Conservation (phyloP, 2,329 filamentous ascomycete species). For the Herpotrichia juniperi region DNA sequence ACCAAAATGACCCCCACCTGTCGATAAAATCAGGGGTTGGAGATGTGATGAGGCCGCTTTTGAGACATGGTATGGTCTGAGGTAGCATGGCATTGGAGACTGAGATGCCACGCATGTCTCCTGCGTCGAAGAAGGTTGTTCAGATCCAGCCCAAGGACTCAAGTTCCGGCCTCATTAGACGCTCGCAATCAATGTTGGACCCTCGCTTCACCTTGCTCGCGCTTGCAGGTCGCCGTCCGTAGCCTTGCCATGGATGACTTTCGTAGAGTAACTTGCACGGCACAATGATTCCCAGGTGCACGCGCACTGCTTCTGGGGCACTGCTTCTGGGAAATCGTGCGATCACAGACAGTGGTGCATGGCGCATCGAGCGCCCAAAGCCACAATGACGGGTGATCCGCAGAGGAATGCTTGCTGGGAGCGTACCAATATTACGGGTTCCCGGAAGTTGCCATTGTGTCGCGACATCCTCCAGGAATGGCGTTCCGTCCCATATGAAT, state of each 20-base stretch:
- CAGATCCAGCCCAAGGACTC: slow-evolving; percentile 11
- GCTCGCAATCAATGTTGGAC: slow-evolving; percentile 5
- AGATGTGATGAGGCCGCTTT: slow-evolving; percentile 17
- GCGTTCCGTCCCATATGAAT: slow-evolving; percentile 22
- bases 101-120: slow-evolving; percentile 18
- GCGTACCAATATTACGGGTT: slow-evolving; percentile 37
- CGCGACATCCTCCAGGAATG: slow-evolving; percentile 12
- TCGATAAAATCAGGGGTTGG: slow-evolving; percentile 22
- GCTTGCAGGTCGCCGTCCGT: slow-evolving; percentile 5
- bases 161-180: slow-evolving; percentile 7
- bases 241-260: background rate
- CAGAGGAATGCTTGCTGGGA: slow-evolving; percentile 28
- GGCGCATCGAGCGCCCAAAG: slow-evolving; percentile 35
- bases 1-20: slow-evolving; percentile 14
- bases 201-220: slow-evolving; percentile 25
- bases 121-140: slow-evolving; percentile 12
- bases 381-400: slow-evolving; percentile 44
- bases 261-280: background rate
- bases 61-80: slow-evolving; percentile 23
- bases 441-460: slow-evolving; percentile 13
- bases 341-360: slow-evolving; percentile 20
- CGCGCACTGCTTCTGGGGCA: slow-evolving; percentile 34
- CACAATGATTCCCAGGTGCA: slow-evolving; percentile 4
- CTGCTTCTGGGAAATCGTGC: slow-evolving; percentile 34
- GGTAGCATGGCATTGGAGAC: slow-evolving; percentile 17